A percentile compares a stretch with the other conserved stretches of the same genome.
Evolutionary conservation across 1,139 yeast species (phyloP).

Genomic region (Candida glucosophila): DNA sequence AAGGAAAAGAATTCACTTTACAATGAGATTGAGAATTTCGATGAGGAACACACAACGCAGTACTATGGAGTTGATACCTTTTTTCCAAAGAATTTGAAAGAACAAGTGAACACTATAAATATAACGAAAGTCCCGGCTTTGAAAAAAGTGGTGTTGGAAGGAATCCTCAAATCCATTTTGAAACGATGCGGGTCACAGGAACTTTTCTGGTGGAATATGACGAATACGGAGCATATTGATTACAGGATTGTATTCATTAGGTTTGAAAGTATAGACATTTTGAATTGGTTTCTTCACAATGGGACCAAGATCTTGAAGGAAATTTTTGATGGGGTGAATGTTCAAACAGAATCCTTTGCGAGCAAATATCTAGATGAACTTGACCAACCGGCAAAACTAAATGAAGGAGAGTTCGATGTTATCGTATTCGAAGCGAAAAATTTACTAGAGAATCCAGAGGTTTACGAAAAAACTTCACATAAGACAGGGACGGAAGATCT

Average conservation of each 20-base stretch:
- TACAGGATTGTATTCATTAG: conserved; percentile 18
- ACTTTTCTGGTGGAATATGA: conserved; percentile 18
- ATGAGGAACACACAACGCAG: background rate
- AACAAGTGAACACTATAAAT: conserved; percentile 29
- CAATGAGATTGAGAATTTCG: conserved; percentile 1
- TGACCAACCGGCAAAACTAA: background rate
- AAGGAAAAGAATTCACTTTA: background rate
- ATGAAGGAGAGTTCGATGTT: conserved; percentile 1
- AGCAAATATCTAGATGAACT: conserved; percentile 2
- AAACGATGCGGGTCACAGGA: conserved; percentile 1
- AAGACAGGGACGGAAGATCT: conserved; percentile 25
- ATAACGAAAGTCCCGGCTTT: conserved; percentile 26
- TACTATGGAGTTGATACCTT: too few species aligned
- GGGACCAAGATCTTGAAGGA: conserved; percentile 4
- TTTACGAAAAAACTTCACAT: conserved; percentile 12
- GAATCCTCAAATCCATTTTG: conserved; percentile 12
- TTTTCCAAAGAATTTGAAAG: conserved; percentile 23
- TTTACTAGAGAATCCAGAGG: conserved; percentile 12
- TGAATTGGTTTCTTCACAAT: conserved; percentile 9
- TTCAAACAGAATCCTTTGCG: conserved; percentile 3
- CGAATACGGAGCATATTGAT: conserved; percentile 19
- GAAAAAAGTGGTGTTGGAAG: conserved; percentile 20
- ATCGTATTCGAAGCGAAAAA: conserved; percentile 8
- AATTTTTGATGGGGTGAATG: conserved; percentile 1
- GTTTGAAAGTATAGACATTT: conserved; percentile 10